Conservation (phyloP, 495 filamentous ascomycete genomes). For the Aspergillus mulundensis region DNA sequence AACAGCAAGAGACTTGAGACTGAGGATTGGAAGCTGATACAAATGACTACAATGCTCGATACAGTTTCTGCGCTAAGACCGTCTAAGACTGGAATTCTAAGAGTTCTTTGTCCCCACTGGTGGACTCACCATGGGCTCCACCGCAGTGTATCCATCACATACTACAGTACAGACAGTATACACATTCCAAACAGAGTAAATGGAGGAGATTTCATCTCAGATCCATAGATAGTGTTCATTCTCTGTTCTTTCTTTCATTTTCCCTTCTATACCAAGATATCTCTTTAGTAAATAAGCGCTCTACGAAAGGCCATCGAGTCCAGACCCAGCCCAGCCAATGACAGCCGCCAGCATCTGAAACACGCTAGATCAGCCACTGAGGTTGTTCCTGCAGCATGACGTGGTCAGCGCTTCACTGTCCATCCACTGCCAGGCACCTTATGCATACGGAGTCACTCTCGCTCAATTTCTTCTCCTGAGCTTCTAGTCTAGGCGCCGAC, state of each 20-base stretch:
- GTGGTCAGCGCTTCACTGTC: constrained; percentile 1
- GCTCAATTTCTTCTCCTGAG: background rate
- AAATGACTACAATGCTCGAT: background rate
- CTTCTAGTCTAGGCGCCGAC: background rate
- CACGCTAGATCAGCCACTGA: background rate
- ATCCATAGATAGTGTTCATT: too few relatives aligned
- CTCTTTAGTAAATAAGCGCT: too few relatives aligned
- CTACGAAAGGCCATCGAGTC: background rate
- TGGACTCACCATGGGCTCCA: background rate
- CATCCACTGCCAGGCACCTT: background rate
- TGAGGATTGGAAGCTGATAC: background rate
- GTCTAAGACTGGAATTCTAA: background rate
- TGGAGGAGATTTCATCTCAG: too few relatives aligned
- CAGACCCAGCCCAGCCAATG: background rate
- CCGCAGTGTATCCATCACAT: background rate
- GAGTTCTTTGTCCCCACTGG: constrained; percentile 2
- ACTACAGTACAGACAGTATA: background rate
- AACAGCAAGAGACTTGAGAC: too few relatives aligned
- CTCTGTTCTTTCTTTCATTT: too few relatives aligned
- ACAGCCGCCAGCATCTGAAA: constrained; percentile 1
- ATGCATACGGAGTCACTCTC: background rate
- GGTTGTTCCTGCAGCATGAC: constrained; percentile 7
- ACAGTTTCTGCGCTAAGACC: background rate
- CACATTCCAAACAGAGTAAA: too few relatives aligned
- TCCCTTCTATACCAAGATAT: too few relatives aligned